These are phyloP conservation scores for Xylaria sp. DNA, from an alignment of 2,329 filamentous ascomycete species.

Conservation along the genomic window DNA sequence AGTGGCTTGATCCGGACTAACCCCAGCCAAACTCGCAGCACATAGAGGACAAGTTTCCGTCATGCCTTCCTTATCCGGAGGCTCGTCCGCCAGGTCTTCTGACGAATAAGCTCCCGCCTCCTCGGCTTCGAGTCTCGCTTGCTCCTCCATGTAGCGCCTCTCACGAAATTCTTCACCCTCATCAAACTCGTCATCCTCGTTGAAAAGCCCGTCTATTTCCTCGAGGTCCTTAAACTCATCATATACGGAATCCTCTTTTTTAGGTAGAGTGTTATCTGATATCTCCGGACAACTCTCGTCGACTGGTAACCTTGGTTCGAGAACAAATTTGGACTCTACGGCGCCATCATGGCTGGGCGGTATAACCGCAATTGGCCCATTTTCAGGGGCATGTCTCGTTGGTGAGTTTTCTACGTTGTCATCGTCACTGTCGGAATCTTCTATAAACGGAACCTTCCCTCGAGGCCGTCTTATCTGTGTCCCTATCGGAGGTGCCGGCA, in stretches of 20 bases:
- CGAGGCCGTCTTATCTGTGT: constrained; percentile 21
- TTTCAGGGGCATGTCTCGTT: constrained; percentile 5
- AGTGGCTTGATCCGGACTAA: constrained; percentile 68
- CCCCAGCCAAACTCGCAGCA: constrained; percentile 61
- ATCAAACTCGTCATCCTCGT: constrained; percentile 47
- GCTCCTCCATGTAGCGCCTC: constrained; percentile 74
- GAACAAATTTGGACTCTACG: constrained; percentile 13
- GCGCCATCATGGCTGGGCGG: constrained; percentile 2
- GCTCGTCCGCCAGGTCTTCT: constrained; percentile 37
- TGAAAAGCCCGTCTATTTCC: constrained; percentile 62
- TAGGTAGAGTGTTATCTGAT: constrained; percentile 21
- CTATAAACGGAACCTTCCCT: constrained; percentile 65
- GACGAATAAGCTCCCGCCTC: constrained; percentile 49
- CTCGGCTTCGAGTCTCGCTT: constrained; percentile 66
- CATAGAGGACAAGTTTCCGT: constrained; percentile 75
- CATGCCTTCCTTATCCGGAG: constrained; percentile 37
- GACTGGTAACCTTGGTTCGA: constrained; percentile 23
- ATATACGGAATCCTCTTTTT: constrained; percentile 27
- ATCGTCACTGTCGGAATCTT: constrained; percentile 66
- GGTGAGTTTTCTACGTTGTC: constrained; percentile 31
- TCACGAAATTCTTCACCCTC: constrained; percentile 68
- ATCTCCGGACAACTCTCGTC: constrained; percentile 33
- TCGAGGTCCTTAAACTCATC: constrained; percentile 43
- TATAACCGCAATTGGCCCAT: background rate
- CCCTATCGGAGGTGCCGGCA: constrained; percentile 11